Percentiles rank a stretch among this genome's conserved stretches.
Conservation (phyloP, 352 stramenopile genomes). For the Phytophthora macrochlamydospora region DNA sequence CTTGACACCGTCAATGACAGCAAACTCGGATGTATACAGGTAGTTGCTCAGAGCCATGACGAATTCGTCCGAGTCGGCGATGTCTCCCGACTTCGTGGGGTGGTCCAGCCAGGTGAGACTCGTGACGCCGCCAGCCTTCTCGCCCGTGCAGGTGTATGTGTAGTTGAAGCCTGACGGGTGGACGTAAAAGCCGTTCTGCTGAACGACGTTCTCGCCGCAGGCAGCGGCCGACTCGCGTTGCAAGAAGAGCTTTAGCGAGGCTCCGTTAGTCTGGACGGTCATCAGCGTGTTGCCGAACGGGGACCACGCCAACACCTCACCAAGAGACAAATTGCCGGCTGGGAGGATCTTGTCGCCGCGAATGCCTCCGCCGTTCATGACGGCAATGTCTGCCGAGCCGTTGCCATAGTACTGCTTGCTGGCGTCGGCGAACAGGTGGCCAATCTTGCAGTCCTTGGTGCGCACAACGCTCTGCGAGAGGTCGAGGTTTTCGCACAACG, state of each 20-base stretch:
- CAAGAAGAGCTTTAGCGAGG: constrained; percentile 67
- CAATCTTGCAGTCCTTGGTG: constrained; percentile 54
- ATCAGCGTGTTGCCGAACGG: constrained; percentile 75
- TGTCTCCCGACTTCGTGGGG: constrained; percentile 46
- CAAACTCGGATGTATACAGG: constrained; percentile 60
- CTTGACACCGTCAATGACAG: constrained; percentile 36
- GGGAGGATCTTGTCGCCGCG: constrained; percentile 65
- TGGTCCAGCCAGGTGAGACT: constrained; percentile 66
- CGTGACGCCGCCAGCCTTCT: constrained; percentile 39
- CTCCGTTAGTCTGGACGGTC: constrained; percentile 59
- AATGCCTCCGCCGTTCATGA: constrained; percentile 75
- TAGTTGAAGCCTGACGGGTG: constrained; percentile 75
- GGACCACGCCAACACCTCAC: constrained; percentile 63
- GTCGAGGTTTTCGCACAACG: constrained; percentile 60
- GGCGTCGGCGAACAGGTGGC: constrained; percentile 59
- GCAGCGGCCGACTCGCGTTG: constrained; percentile 49
- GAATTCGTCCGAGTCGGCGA: constrained; percentile 64
- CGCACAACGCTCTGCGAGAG: constrained; percentile 58
- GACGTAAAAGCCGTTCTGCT: constrained; percentile 70
- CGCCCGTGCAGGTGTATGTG: constrained; percentile 60
- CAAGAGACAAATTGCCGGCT: constrained; percentile 54
- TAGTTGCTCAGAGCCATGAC: constrained; percentile 64
- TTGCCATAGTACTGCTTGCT: constrained; percentile 57
- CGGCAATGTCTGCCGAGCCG: constrained; percentile 48
- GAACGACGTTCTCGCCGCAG: constrained; percentile 51